Percentiles rank a stretch among this genome's conserved stretches.
Evolutionary conservation across 345 rosid genomes (phyloP).

Genomic region (Lagerstroemia speciosa): DNA sequence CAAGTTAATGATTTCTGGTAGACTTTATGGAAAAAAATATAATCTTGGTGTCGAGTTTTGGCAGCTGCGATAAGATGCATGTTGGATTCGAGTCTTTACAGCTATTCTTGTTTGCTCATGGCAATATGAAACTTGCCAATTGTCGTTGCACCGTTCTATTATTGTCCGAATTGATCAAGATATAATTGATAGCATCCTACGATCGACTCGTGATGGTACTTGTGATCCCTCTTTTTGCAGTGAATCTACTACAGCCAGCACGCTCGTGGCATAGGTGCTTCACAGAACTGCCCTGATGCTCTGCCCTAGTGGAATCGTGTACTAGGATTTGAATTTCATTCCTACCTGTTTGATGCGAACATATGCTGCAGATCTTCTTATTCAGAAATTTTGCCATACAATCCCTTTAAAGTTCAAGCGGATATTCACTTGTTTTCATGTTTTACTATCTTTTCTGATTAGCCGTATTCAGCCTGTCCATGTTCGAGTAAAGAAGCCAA

Average conservation of each 20-base stretch:
- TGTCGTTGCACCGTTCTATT: too few species aligned
- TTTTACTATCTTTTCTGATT: too few species aligned
- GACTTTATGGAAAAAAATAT: too few species aligned
- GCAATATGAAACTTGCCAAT: too few species aligned
- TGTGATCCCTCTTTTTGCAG: neutral
- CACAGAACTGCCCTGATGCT: neutral
- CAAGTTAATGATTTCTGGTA: too few species aligned
- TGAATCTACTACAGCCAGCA: conserved; percentile 59
- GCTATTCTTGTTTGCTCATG: too few species aligned
- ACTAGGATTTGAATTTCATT: neutral
- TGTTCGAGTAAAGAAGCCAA: too few species aligned
- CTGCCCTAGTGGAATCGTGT: neutral
- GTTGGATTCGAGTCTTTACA: too few species aligned
- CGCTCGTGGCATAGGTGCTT: conserved; percentile 43
- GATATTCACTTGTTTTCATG: neutral
- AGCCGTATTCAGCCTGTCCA: neutral
- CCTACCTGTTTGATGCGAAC: neutral
- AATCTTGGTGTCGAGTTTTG: too few species aligned
- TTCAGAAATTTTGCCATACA: neutral
- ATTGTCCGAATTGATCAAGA: neutral
- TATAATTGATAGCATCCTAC: neutral
- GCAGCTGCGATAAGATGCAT: too few species aligned
- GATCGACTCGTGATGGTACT: neutral
- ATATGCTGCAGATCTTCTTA: neutral
- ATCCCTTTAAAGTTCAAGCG: neutral